Conservation (phyloP, 257 asterid species). For the Cinchona pubescens region DNA sequence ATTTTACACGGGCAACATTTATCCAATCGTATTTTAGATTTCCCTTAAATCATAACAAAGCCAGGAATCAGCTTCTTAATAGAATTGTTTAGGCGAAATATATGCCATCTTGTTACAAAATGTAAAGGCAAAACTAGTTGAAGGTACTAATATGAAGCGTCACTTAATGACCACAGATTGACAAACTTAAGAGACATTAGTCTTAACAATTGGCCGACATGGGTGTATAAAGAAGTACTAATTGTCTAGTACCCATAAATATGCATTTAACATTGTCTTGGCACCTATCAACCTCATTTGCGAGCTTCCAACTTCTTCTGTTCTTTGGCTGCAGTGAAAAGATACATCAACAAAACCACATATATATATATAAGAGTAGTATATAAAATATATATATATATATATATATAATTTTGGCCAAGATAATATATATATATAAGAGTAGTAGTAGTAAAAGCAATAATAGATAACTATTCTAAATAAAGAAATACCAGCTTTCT, state of each 20-base stretch:
- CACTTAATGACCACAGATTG: neutral
- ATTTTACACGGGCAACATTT: neutral
- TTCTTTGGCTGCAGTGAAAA: slow-evolving; percentile 64
- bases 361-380: no score
- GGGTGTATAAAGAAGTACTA: neutral
- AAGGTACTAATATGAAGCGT: neutral
- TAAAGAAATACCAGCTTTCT: slow-evolving; percentile 68
- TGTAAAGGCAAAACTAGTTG: neutral
- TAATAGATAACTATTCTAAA: neutral
- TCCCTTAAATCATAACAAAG: neutral
- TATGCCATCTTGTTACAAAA: neutral
- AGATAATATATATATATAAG: no score
- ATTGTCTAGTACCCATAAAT: neutral
- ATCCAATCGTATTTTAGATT: neutral
- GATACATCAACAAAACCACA: neutral
- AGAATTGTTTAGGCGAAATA: neutral
- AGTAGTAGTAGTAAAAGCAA: neutral
- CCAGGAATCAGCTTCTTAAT: neutral
- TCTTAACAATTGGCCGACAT: neutral
- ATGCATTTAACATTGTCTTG: neutral
- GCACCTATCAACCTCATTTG: slow-evolving; percentile 42
- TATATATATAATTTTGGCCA: no score
- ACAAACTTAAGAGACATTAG: neutral
- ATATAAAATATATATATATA: neutral
- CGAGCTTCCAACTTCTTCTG: slow-evolving; percentile 83